Evolutionary conservation across 2,329 filamentous ascomycete genomes (phyloP), one percentile per base, ranked within the genome.

Genomic region (Drechslerella dactyloides): DNA sequence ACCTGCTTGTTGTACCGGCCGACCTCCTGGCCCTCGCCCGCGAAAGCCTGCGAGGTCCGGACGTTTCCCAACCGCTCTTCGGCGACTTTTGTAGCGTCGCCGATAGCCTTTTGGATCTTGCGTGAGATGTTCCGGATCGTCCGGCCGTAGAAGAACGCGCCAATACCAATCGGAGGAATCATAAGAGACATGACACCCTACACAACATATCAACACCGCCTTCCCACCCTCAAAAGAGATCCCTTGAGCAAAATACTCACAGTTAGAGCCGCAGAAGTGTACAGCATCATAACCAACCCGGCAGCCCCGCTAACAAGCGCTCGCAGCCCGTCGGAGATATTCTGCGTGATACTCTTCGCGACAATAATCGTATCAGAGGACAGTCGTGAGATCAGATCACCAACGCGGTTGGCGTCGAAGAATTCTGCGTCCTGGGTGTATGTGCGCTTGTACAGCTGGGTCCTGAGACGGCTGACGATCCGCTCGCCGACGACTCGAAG

Each of bases 401-500:
- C 94, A 24, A 97, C 93, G 24, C 94, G 86, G 81, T 99, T 99
- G 42, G 94, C 94, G 79, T 99, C 94, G 78, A 99, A 99, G 82
- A 99, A 99, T 78, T 97, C 94, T 68, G 94, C 94, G 79, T 99
- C 94, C 79, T 99, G 94, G n/a, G 94, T 85, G 76, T 96, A 96
- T 0, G 94, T 99, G 74, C 90, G 87, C 75, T 91, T 87, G 82
- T 96, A 99, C 2, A 99, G 86, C 78, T 91, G 90, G 15, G 93
- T 93, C 72, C 94, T 87, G 62, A 99, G 84, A 75, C 93, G 87
- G 10, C 93, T 89, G 60, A 99, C 94, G 68, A 99, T 94, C 46
- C 94, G 86, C 80, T 99, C 94, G 74, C 94, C 96, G 6, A 99
- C 91, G 73, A 97, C 94, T 24, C 94, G 87, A 21, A 99, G 85